Evolutionary conservation across 2,329 filamentous ascomycete species (phyloP), one percentile per base, ranked within the genome.

Genomic region (Clarireedia sp.): DNA sequence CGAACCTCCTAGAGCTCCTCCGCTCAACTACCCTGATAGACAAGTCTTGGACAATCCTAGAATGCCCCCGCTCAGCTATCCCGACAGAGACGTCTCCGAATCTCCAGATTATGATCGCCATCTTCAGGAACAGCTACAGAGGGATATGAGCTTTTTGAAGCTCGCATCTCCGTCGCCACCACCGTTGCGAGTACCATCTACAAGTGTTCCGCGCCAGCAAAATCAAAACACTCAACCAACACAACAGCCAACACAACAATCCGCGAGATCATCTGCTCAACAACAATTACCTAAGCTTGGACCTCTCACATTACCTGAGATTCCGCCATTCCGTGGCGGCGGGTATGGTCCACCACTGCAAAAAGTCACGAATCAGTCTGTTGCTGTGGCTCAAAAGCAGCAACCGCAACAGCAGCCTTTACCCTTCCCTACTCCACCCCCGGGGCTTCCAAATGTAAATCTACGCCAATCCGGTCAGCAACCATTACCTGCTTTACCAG

Each of bases 101-200:
- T 81, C 81, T 3, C 74, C 77, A 8, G 82, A 84, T 56, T 83
- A 84, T 61, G 82, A 86, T 62, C 74, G 75, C 46, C 76, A 78
- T 43, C 67, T 85, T 43, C 82, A 83, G 58, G 78, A 81, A 40
- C 81, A 86, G 66, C 69, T 87, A n/a, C 80, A 81, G 61, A 77
- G 77, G 56, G 83, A 86, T 59, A 79, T 86, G 72, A 74, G 74
- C 29, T 74, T 75, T 61, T 70, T 86, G 61, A 81, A 78, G 54
- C 69, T 86, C 45, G 71, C 58, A 57, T 61, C 59, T 48, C 57
- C 61, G 36, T 59, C 69, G 50, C 61, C 64, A 49, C 60, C 63
- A 57, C 55, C 64, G 59, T 19, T 63, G 58, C 55, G 38, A 44
- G 29, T 43, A 33, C 19, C 52, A 19, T 47, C 37, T 12, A 33